These are phyloP conservation scores for Lasiosphaeriaceae sp. DNA, from an alignment of 495 filamentous ascomycete species.

Conservation along the genomic window DNA sequence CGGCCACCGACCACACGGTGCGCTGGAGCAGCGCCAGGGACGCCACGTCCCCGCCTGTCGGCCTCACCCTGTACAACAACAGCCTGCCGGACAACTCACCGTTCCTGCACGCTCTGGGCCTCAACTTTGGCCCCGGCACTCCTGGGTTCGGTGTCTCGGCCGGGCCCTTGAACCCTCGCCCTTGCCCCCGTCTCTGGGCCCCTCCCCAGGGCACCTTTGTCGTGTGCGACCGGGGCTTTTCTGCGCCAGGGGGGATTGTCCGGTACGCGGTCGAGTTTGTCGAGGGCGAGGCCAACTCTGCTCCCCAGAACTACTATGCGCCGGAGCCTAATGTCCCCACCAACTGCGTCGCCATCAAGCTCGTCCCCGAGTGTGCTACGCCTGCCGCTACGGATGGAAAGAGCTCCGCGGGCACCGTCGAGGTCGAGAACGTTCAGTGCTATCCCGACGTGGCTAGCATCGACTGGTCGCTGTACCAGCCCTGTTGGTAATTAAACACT, in stretches of 20 bases:
- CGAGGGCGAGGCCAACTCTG: not conserved
- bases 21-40: not conserved
- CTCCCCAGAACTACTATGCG: not conserved
- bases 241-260: not conserved
- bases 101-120: not conserved
- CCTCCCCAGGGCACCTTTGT: not conserved
- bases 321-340: not conserved
- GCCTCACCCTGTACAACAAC: not conserved
- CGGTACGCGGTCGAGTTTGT: not conserved
- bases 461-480: not conserved
- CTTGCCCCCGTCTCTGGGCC: not conserved
- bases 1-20: not conserved
- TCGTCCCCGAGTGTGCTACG: not conserved
- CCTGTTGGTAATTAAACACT: not conserved
- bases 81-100: too few species aligned
- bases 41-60: not conserved
- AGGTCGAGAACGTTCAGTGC: not conserved
- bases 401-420: not conserved
- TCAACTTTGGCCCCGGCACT: not conserved
- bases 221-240: not conserved
- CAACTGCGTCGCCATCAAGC: conserved; percentile 1
- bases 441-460: not conserved
- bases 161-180: not conserved
- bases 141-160: not conserved
- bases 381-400: not conserved